phyloP scores from a whole-genome alignment of 495 filamentous ascomycete genomes.

The Penicillium herquei region DNA sequence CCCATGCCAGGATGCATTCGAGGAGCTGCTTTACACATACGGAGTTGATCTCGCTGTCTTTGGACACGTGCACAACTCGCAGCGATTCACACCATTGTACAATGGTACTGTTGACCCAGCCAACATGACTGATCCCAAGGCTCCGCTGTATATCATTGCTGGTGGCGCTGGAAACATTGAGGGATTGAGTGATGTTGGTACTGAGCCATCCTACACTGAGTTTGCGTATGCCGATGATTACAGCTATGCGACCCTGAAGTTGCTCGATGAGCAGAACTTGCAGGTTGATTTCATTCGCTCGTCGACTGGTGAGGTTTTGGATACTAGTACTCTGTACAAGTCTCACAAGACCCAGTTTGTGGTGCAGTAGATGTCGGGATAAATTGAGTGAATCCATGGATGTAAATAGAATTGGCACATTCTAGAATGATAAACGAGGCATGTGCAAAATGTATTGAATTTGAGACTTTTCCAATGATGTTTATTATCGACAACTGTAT shows the following conservation, averaged over 20 bases:
- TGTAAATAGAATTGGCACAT: no score
- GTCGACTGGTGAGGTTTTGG: constrained; percentile 48
- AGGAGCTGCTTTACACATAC: constrained; percentile 56
- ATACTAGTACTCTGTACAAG: constrained; percentile 53
- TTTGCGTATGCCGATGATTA: constrained; percentile 58
- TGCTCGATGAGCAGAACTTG: constrained; percentile 34
- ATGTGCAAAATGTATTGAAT: no score
- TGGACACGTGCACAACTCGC: constrained; percentile 61
- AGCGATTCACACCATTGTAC: constrained; percentile 43
- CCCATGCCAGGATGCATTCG: constrained; percentile 57
- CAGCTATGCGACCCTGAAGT: constrained; percentile 43
- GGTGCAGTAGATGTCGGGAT: background rate
- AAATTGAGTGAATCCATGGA: background rate
- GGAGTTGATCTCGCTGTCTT: constrained; percentile 61
- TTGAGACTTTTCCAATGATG: no score
- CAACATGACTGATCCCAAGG: constrained; percentile 50
- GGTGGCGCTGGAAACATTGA: constrained; percentile 50
- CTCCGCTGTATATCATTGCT: constrained; percentile 56
- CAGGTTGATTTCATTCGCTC: constrained; percentile 47
- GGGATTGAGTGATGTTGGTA: constrained; percentile 37
- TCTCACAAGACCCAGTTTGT: constrained; percentile 29
- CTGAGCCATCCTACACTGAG: constrained; percentile 41
- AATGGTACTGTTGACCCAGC: constrained; percentile 45
- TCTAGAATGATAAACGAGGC: no score
- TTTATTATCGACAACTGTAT: no score